These are phyloP conservation scores for Lactarius deliciosus DNA, from an alignment of 768 basidiomycete genomes.

Conservation along the genomic window DNA sequence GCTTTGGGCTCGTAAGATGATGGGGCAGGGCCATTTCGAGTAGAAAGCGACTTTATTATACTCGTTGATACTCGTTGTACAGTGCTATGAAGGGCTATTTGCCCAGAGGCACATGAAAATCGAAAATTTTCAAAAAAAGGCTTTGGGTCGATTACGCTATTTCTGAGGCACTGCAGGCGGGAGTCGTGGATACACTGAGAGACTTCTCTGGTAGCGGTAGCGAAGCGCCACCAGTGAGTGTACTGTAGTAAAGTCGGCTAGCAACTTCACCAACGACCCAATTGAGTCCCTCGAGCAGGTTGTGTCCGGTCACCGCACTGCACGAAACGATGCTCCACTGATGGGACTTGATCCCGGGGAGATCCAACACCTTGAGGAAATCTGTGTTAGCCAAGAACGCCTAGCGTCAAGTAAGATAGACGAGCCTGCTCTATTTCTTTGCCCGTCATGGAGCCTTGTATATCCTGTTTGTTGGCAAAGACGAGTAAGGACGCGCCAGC, in stretches of 20 bases:
- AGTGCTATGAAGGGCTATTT: too few relatives aligned
- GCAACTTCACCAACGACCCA: constrained; percentile 93
- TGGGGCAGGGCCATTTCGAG: too few relatives aligned
- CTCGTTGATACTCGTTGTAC: too few relatives aligned
- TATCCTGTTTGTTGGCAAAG: constrained; percentile 98
- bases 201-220: not conserved
- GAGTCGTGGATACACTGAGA: too few relatives aligned
- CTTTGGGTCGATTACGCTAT: too few relatives aligned
- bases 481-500: constrained; percentile 95
- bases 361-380: constrained; percentile 65
- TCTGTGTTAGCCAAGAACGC: constrained; percentile 14
- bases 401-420: constrained; percentile 28
- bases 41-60: too few relatives aligned
- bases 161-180: too few relatives aligned
- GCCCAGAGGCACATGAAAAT: too few relatives aligned
- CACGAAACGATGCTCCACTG: constrained; percentile 89
- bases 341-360: constrained; percentile 81
- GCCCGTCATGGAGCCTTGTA: constrained; percentile 80
- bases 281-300: constrained; percentile 81
- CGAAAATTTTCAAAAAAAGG: too few relatives aligned
- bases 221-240: constrained; percentile 30
- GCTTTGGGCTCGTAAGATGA: too few relatives aligned
- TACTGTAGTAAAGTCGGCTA: constrained; percentile 80
- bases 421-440: constrained; percentile 81
- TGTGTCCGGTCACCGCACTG: constrained; percentile 87